phyloP scores from a whole-genome alignment of 345 rosid species.

The Moricandia arvensis region DNA sequence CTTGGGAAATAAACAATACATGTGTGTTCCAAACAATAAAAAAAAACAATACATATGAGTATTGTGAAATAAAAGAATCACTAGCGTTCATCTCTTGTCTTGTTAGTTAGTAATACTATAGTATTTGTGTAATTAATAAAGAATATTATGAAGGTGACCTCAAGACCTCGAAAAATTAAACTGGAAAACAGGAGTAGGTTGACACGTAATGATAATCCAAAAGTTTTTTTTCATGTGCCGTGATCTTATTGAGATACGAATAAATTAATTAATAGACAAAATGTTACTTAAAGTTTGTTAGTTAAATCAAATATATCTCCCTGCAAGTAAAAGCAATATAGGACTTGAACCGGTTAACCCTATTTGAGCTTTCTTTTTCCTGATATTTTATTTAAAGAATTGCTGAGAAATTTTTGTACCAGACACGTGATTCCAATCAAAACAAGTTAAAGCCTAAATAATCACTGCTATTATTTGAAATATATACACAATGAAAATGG shows the following conservation, averaged over 20 bases:
- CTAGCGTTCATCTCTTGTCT: slow-evolving; percentile 1
- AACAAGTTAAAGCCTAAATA: not conserved
- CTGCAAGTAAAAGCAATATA: slow-evolving; percentile 22
- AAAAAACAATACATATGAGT: not conserved
- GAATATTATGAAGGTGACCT: slow-evolving; percentile 16
- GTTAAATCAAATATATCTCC: slow-evolving; percentile 4
- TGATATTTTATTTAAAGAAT: not conserved
- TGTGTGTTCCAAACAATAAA: not conserved
- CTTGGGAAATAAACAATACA: not conserved
- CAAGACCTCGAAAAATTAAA: slow-evolving; percentile 21
- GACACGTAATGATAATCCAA: slow-evolving; percentile 38
- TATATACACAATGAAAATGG: too few relatives aligned
- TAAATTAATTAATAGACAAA: slow-evolving; percentile 10
- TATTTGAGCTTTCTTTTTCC: not conserved
- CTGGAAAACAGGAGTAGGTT: slow-evolving; percentile 15
- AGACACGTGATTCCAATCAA: slow-evolving; percentile 18
- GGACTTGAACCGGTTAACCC: not conserved
- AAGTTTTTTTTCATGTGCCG: slow-evolving; percentile 27
- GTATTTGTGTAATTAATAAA: not conserved
- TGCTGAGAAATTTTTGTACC: not conserved
- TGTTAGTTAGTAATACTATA: not conserved
- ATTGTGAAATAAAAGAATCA: slow-evolving; percentile 4
- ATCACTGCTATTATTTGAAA: not conserved
- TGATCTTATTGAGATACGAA: slow-evolving; percentile 33
- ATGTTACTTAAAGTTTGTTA: not conserved